Base-by-base conservation (phyloP, 2,329 filamentous ascomycete species). In the Beauveria pseudobassiana region DNA sequence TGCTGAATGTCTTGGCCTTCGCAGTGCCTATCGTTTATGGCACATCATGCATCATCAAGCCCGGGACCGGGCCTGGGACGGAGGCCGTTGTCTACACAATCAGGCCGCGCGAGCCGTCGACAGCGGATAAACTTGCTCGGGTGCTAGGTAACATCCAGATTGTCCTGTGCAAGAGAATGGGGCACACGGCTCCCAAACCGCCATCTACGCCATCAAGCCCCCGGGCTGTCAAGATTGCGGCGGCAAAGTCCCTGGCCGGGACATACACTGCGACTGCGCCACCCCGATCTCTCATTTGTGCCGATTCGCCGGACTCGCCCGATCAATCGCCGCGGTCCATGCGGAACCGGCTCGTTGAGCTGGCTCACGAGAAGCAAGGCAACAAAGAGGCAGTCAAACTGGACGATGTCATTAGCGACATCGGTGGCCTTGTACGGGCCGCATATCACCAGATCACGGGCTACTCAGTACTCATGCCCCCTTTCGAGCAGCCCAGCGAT, bases 1-100 rank as follows among this genome's bases (percentile, higher is more conserved):
- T 62, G 5, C 64, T 70, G 16, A 45, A 67, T 34, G 65, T 70
- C 5, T 52, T 70, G 1, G 63, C 69, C 4, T 58, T 74, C 0
- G 61, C 67, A 0, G 18, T 54, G 0, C 66, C 67, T 0, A n/a
- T 59, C 6, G 56, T 69, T 3, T 62, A 67, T 7, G 68, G 63
- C 1, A 48, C 65, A 7, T 67, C 63, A 43, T 74, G 72, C 49
- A 52, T 46, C 0, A 24, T 74, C 18, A 58, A 55, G 18, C 51
- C 38, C 18, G 34, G 53, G 43, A 8, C 20, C 9, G 3, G 14
- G 2, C 12, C 40, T 3, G 28, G 5, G 30, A 9, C 26, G 4
- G 40, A 20, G 5, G 9, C 26, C 16, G 3, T 5, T 16, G 18
- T 16, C 6, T 60, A 60, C 20, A 38, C 20, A 20, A 8, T 60